Evolutionary conservation across 106 monocot species (phyloP), one percentile per base, ranked within the genome.

Genomic region (Dendrobium huoshanense): DNA sequence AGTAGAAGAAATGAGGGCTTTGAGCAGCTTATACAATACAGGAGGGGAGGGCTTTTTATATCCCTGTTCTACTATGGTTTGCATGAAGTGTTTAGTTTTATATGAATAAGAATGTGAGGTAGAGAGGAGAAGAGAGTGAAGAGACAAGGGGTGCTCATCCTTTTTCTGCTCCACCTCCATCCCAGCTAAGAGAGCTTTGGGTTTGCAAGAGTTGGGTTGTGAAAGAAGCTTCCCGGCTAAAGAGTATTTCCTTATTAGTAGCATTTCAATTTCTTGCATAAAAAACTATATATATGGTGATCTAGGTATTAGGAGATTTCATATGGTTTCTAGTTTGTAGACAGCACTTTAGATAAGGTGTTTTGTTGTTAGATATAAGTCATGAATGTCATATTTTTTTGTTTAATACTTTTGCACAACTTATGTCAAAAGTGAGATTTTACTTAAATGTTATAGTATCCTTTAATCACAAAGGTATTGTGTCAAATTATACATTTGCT

Each of bases 91-190:
- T 45, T 44, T 42, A 24, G 49, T 56, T 33, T 75, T 42, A 48
- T 49, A 76, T 25, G 76, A 82, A 85, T 59, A 85, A 72, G 29
- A 41, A 41, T n/a, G 75, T 55, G 56, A 75, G 61, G 84, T 47
- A 48, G 11, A 78, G 78, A 20, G 89, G 87, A 89, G 89, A 82
- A 92, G 85, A 79, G 84, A 85, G 92, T 77, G 89, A 92, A 85
- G 92, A 79, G 92, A 89, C 82, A 43, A 64, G 43, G 44, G 79
- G 55, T 88, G 89, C 86, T 85, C 92, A 88, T 88, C 92, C 90
- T 92, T 90, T 88, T 86, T 90, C 84, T 87, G 81, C 89, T 84
- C 77, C 76, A 76, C 76, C 76, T 74, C 15, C 70, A 19, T 61
- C 22, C 24, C 15, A 4, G 15, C 24, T 70, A 70, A 70, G 37